These are phyloP conservation scores for Penicillium chermesinum DNA, from an alignment of 495 filamentous ascomycete species.

Conservation along the genomic window DNA sequence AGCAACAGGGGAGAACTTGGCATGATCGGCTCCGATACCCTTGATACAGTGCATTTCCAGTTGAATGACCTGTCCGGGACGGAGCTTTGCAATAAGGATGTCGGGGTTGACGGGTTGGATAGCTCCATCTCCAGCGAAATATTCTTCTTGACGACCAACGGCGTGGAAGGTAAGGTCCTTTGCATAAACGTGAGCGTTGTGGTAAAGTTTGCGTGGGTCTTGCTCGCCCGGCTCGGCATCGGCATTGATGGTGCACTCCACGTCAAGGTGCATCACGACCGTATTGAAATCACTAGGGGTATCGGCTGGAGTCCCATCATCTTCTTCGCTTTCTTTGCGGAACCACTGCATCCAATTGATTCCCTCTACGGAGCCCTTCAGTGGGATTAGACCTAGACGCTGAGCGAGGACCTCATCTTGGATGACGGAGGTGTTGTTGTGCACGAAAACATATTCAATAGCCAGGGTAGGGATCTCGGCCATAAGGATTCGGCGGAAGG, in stretches of 20 bases:
- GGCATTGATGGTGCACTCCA: conserved; percentile 71
- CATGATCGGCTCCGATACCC: conserved; percentile 90
- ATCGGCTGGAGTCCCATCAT: conserved; percentile 39
- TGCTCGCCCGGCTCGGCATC: conserved; percentile 62
- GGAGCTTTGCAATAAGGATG: conserved; percentile 90
- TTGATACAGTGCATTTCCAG: conserved; percentile 85
- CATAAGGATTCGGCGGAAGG: conserved; percentile 95
- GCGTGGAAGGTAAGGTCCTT: conserved; percentile 69
- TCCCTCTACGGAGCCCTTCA: conserved; percentile 70
- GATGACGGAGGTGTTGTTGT: conserved; percentile 94
- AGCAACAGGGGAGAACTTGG: conserved; percentile 96
- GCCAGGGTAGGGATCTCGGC: conserved; percentile 91
- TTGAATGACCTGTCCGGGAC: conserved; percentile 82
- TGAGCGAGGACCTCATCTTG: conserved; percentile 94
- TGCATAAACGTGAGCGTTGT: conserved; percentile 84
- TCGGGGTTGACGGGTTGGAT: conserved; percentile 80
- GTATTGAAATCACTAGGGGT: conserved; percentile 73
- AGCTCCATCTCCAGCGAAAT: conserved; percentile 59
- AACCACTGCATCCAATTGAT: conserved; percentile 77
- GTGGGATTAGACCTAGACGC: conserved; percentile 83
- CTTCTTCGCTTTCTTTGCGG: conserved; percentile 53
- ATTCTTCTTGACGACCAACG: conserved; percentile 63
- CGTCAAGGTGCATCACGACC: conserved; percentile 62
- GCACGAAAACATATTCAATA: conserved; percentile 84
- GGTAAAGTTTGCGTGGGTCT: conserved; percentile 78